A percentile compares a stretch with the other conserved stretches of the same genome.
These are phyloP conservation scores for Heliocybe sulcata DNA, from an alignment of 1,284 basidiomycete genomes.

Conservation along the genomic window DNA sequence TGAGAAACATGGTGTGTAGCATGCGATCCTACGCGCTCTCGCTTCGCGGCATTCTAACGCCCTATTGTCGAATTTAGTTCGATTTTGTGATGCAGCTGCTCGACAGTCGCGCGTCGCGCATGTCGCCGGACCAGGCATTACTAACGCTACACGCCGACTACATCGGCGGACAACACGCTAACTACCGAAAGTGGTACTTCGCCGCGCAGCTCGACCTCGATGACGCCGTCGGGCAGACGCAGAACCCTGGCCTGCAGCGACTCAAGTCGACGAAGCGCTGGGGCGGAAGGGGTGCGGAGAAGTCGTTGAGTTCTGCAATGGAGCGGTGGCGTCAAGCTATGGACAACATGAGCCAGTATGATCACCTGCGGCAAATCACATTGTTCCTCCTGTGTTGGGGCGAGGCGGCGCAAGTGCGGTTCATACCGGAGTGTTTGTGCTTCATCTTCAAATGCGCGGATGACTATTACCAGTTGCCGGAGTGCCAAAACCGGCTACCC, in stretches of 20 bases:
- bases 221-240: conserved; percentile 90
- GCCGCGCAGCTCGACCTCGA: conserved; percentile 98
- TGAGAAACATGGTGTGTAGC: conserved; percentile 78
- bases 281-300: conserved; percentile 47
- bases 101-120: conserved; percentile 93
- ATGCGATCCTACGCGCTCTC: conserved; percentile 4
- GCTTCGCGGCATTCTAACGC: conserved; percentile 1
- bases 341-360: conserved; percentile 99
- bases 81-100: conserved; percentile 98
- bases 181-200: conserved; percentile 99
- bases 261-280: conserved; percentile 63
- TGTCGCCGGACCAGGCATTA: conserved; percentile 94
- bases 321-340: conserved; percentile 97
- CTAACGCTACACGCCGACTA: conserved; percentile 97
- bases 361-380: conserved; percentile 93
- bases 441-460: conserved; percentile 99
- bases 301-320: conserved; percentile 83
- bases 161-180: conserved; percentile 95
- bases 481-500: conserved; percentile 90
- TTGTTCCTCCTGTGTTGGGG: conserved; percentile 97
- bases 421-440: conserved; percentile 94
- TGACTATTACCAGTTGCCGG: conserved; percentile 98
- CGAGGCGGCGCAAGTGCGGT: conserved; percentile 98
- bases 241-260: conserved; percentile 86
- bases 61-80: conserved; percentile 45